Percentiles rank a stretch among this genome's conserved stretches.
phyloP scores from a whole-genome alignment of 306 rosid genomes.

The Acmispon strigosus region DNA sequence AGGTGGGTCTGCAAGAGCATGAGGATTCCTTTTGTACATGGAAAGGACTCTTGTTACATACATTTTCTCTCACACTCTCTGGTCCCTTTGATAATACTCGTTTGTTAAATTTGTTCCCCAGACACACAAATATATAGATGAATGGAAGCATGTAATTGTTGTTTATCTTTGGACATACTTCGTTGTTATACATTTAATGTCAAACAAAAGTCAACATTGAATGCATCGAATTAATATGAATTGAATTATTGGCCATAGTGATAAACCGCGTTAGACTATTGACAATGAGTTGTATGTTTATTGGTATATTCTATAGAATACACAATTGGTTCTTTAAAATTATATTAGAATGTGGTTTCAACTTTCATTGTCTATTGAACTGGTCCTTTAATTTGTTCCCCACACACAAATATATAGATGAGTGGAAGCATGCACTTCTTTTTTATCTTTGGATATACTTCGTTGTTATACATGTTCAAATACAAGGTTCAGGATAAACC shows the following conservation, averaged over 20 bases:
- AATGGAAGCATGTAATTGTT: too few relatives aligned
- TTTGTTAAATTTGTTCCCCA: neutral
- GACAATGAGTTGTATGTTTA: neutral
- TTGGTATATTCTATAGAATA: neutral
- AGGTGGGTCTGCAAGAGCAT: neutral
- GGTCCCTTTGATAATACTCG: too few relatives aligned
- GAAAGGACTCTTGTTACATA: conserved; percentile 40
- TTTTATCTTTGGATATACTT: too few relatives aligned
- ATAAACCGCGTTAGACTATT: neutral
- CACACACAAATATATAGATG: too few relatives aligned
- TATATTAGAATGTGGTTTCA: too few relatives aligned
- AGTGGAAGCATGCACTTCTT: too few relatives aligned
- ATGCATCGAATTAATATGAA: neutral
- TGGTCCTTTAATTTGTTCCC: too few relatives aligned
- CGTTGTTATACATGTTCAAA: too few relatives aligned
- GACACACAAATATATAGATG: neutral
- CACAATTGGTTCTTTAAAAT: neutral
- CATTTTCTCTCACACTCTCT: conserved; percentile 3
- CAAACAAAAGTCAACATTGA: neutral
- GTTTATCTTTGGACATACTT: too few relatives aligned
- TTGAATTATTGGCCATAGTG: neutral
- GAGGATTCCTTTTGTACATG: conserved; percentile 8
- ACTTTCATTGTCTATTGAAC: neutral
- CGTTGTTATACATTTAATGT: too few relatives aligned
- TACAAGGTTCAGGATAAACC: too few relatives aligned